Conservation (phyloP, 352 stramenopile species). For the Globisporangium megalacanthum region DNA sequence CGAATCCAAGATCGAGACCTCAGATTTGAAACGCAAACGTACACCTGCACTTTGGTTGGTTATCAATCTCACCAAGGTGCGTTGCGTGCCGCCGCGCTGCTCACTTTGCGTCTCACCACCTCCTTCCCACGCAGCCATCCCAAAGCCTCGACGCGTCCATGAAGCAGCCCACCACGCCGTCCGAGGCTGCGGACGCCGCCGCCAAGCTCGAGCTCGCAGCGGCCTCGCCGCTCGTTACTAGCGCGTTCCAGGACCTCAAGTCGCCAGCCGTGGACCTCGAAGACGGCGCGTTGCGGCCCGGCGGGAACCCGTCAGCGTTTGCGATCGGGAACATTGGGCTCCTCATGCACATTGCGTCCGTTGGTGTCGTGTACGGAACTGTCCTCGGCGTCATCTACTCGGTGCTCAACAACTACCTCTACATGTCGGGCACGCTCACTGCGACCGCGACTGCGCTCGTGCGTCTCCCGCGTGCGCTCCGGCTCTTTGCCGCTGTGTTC, state of each 20-base stretch:
- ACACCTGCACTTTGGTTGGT: no score
- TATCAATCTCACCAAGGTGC: no score
- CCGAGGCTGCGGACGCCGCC: not conserved
- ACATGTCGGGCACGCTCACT: slow-evolving; percentile 34
- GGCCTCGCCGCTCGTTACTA: not conserved
- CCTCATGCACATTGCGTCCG: slow-evolving; percentile 38
- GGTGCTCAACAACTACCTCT: slow-evolving; percentile 50
- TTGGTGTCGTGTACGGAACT: slow-evolving; percentile 42
- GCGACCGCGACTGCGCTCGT: slow-evolving; percentile 20
- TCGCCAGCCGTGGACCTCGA: slow-evolving; percentile 16
- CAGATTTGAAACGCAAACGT: not conserved
- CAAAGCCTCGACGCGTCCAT: not conserved
- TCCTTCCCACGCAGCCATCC: not conserved
- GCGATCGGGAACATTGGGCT: slow-evolving; percentile 36
- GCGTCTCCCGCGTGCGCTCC: slow-evolving; percentile 45
- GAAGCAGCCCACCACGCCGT: slow-evolving; percentile 5
- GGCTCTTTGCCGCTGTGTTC: slow-evolving; percentile 48
- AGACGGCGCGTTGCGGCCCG: slow-evolving; percentile 33
- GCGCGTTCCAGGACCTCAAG: slow-evolving; percentile 5
- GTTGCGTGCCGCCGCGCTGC: no score
- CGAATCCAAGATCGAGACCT: not conserved
- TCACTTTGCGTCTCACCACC: slow-evolving; percentile 6
- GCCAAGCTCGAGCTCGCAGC: slow-evolving; percentile 3
- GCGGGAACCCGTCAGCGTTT: slow-evolving; percentile 10
- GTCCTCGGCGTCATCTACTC: slow-evolving; percentile 41